Percentiles rank a stretch among this genome's conserved stretches.
These are phyloP conservation scores for Ogataea zsoltii DNA, from an alignment of 805 yeast genomes.

Conservation along the genomic window DNA sequence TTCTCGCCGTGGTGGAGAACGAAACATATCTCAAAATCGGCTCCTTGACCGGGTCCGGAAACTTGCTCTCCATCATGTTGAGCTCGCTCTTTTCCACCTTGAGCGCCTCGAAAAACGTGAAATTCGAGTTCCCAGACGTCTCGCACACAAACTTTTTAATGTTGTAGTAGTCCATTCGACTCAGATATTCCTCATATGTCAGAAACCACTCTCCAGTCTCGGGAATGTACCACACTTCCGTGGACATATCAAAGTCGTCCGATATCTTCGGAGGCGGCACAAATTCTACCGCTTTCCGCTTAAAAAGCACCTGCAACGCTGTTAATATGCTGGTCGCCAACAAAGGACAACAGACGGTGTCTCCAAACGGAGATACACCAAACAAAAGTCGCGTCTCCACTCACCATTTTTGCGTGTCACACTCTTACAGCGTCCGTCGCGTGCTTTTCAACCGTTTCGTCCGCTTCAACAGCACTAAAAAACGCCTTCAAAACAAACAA, in stretches of 20 bases:
- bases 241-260: slow-evolving; percentile 46
- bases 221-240: slow-evolving; percentile 78
- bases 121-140: slow-evolving; percentile 88
- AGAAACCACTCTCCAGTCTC: slow-evolving; percentile 89
- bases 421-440: too few species aligned
- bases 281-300: slow-evolving; percentile 66
- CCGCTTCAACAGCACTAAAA: background rate
- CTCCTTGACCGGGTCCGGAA: slow-evolving; percentile 89
- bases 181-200: slow-evolving; percentile 72
- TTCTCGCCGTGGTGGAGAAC: slow-evolving; percentile 75
- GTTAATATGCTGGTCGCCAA: background rate
- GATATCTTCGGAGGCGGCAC: slow-evolving; percentile 62
- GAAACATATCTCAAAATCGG: slow-evolving; percentile 87
- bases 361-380: background rate
- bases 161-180: slow-evolving; percentile 69
- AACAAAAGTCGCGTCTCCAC: background rate
- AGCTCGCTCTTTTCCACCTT: slow-evolving; percentile 69
- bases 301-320: slow-evolving; percentile 61
- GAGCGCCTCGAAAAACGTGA: slow-evolving; percentile 87
- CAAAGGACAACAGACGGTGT: too few species aligned
- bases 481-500: background rate
- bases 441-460: too few species aligned
- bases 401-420: background rate
- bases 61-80: slow-evolving; percentile 68
- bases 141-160: slow-evolving; percentile 89